Evolutionary conservation across 495 filamentous ascomycete species (phyloP), one percentile per base, ranked within the genome.

Genomic region (Filosporella fistucella): DNA sequence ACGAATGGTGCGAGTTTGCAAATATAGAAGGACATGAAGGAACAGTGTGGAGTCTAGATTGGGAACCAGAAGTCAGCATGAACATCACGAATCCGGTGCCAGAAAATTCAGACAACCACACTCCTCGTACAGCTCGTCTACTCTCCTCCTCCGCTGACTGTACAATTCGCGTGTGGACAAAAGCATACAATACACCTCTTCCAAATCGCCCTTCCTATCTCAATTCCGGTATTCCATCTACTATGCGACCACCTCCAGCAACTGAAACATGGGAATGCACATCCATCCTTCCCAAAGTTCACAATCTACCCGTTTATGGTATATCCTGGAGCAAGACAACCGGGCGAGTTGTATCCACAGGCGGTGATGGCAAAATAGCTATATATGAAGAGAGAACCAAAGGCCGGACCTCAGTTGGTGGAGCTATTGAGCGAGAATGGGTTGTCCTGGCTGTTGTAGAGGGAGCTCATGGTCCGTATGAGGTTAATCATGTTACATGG

Each of bases 401-500:
- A 60, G 61, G 57, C 8, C 57, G 65, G 43, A 49, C 48, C 3
- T 18, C 2, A 3, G 53, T 65, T 1, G 64, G 66, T 23, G 61
- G 62, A 5, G 59, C 66, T 18, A 61, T 78, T 33, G 67, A 67
- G 13, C 81, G 75, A 5, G 73, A 77, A 41, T 96, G 93, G 91
- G 67, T 69, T 12, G 62, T 90, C 22, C 49, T 89, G 28, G 81
- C 79, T 0, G 76, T 78, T 25, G 49, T 86, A 1, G 70, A 81
- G 25, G 79, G 76, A 9, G 88, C 85, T 4, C 93, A 98, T 63
- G 90, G 85, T 0, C 86, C 93, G 4, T 96, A 89, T 61, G 93
- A 98, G 64, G 71, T 97, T 54, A 98, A 98, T 51, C 86, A 95
- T 62, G 78, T 89, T 24, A 77, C 78, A 7, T 97, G 93, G 91